phyloP scores from a whole-genome alignment of 2,329 filamentous ascomycete genomes.

The Torrubiellomyces zombiae region DNA sequence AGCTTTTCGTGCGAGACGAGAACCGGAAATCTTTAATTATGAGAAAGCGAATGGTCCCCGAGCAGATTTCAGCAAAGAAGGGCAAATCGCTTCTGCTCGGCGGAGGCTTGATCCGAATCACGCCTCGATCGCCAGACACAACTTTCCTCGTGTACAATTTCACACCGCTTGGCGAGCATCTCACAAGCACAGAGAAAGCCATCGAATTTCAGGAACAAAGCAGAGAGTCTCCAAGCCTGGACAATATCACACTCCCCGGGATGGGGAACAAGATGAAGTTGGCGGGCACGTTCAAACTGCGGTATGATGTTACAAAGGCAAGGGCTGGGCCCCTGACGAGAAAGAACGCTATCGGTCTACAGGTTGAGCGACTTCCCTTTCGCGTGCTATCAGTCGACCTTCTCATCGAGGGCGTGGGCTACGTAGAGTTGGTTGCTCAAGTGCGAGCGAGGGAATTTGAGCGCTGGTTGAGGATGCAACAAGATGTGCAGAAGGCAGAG shows the following conservation, averaged over 20 bases:
- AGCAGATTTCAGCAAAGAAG: conserved; percentile 55
- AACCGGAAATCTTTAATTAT: conserved; percentile 58
- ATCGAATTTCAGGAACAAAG: conserved; percentile 51
- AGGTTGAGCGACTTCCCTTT: conserved; percentile 58
- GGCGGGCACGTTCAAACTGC: conserved; percentile 60
- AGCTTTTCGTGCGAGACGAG: conserved; percentile 50
- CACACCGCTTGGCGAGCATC: conserved; percentile 58
- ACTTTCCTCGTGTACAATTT: conserved; percentile 76
- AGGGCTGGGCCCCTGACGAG: conserved; percentile 59
- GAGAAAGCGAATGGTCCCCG: conserved; percentile 56
- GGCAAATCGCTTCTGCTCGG: conserved; percentile 71
- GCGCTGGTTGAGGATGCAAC: conserved; percentile 4
- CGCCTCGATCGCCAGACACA: conserved; percentile 43
- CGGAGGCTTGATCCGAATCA: conserved; percentile 68
- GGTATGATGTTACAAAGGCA: conserved; percentile 68
- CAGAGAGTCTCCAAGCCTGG: conserved; percentile 37
- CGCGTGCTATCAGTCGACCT: conserved; percentile 68
- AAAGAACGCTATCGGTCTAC: conserved; percentile 43
- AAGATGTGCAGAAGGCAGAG: conserved; percentile 9
- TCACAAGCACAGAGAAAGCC: conserved; percentile 69
- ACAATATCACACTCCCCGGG: conserved; percentile 45
- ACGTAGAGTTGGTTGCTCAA: conserved; percentile 78
- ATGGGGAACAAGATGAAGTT: conserved; percentile 41
- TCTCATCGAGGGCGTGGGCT: conserved; percentile 80
- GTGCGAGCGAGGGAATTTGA: conserved; percentile 41